phyloP scores from a whole-genome alignment of 2,329 filamentous ascomycete genomes.

The Penicillium sp. region DNA sequence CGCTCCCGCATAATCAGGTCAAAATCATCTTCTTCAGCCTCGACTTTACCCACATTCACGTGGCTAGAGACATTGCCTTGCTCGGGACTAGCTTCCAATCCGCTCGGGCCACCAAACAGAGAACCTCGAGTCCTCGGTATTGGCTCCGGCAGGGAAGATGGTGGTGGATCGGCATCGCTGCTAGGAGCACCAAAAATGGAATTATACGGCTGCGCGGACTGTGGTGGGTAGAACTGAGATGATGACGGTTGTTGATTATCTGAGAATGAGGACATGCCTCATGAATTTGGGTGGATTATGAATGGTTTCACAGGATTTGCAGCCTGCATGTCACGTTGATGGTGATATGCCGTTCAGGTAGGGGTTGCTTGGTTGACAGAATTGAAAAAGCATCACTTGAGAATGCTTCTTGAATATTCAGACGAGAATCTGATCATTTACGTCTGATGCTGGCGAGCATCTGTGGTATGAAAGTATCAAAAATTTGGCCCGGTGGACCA shows the following conservation, averaged over 20 bases:
- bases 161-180: slow-evolving; percentile 26
- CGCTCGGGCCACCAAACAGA: slow-evolving; percentile 33
- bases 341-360: not conserved
- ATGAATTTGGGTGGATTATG: not conserved
- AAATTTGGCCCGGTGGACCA: slow-evolving; percentile 15
- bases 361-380: not conserved
- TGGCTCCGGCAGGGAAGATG: slow-evolving; percentile 34
- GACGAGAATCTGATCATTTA: not conserved
- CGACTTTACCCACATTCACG: slow-evolving; percentile 5
- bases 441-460: not conserved
- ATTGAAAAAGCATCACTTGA: slow-evolving; percentile 10
- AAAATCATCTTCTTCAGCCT: slow-evolving; percentile 19
- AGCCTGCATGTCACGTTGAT: slow-evolving; percentile 12
- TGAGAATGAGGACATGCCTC: slow-evolving; percentile 34
- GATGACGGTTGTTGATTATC: slow-evolving; percentile 18
- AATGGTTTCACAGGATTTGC: not conserved
- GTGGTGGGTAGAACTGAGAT: slow-evolving; percentile 25
- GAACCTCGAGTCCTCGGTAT: slow-evolving; percentile 19
- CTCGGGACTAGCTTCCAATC: slow-evolving; percentile 24
- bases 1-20: slow-evolving; percentile 26
- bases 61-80: slow-evolving; percentile 11
- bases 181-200: slow-evolving; percentile 29
- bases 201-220: slow-evolving; percentile 21
- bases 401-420: not conserved
- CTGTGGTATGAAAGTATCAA: slow-evolving; percentile 6